A percentile compares a stretch with the other conserved stretches of the same genome.
Evolutionary conservation across 2,329 filamentous ascomycete species (phyloP).

Genomic region (Orbilia javanica): DNA sequence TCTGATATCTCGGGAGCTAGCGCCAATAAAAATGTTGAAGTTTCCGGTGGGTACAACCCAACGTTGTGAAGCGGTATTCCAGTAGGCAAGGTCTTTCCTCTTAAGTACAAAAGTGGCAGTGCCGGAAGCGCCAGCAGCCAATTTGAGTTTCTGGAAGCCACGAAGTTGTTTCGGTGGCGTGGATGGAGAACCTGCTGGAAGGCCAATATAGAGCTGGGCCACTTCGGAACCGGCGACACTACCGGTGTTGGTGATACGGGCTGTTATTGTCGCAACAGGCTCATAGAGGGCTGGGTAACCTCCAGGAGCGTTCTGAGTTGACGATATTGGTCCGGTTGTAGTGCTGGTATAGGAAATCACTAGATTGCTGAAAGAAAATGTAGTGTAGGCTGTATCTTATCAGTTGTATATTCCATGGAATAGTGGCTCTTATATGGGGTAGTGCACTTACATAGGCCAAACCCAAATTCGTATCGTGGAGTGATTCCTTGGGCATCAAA

Average conservation of each 20-base stretch:
- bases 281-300: constrained; percentile 77
- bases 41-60: constrained; percentile 71
- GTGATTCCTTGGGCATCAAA: constrained; percentile 71
- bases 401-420: constrained; percentile 57
- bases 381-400: constrained; percentile 70
- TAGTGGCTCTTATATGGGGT: neutral
- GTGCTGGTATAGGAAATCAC: constrained; percentile 62
- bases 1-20: constrained; percentile 59
- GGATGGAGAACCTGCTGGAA: constrained; percentile 71
- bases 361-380: constrained; percentile 69
- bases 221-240: constrained; percentile 70
- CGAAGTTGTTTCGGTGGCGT: constrained; percentile 70
- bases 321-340: constrained; percentile 48
- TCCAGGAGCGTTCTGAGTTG: constrained; percentile 64
- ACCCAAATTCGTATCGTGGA: constrained; percentile 75
- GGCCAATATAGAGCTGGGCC: constrained; percentile 72
- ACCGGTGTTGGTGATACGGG: constrained; percentile 75
- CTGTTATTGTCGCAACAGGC: constrained; percentile 67
- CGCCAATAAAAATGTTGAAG: constrained; percentile 57
- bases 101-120: constrained; percentile 70
- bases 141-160: constrained; percentile 73
- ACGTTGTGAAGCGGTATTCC: constrained; percentile 72
- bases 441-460: constrained; percentile 68
- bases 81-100: constrained; percentile 75
- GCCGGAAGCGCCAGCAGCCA: constrained; percentile 68